Evolutionary conservation across 192 early-diverging fungal species (phyloP).

Genomic region (Thoreauomyces humboldtii): DNA sequence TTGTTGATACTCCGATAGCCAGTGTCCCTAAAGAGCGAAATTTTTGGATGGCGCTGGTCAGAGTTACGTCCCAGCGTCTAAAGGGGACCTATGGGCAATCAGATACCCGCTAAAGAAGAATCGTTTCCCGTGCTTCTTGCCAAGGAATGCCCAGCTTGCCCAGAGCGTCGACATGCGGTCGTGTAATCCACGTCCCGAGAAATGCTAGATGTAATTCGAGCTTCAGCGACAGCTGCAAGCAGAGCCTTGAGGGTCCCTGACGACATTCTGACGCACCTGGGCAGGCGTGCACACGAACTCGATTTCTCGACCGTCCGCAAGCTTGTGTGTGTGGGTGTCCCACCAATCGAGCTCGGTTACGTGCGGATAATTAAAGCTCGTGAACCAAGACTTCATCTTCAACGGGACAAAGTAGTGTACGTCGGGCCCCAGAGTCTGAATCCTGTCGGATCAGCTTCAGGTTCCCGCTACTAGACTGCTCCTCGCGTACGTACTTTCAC

Average conservation of each 20-base stretch:
- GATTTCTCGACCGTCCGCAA: constrained; percentile 1
- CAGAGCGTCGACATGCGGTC: constrained; percentile 78
- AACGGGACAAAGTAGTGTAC: constrained; percentile 73
- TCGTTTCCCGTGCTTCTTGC: constrained; percentile 30
- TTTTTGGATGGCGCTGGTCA: too few species aligned
- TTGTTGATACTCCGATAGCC: constrained; percentile 67
- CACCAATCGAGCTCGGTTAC: constrained; percentile 78
- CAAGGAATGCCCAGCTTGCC: constrained; percentile 67
- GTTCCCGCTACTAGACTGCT: too few species aligned
- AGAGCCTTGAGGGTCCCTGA: too few species aligned
- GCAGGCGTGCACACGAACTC: constrained; percentile 64
- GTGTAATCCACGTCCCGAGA: constrained; percentile 56
- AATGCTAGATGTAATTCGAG: too few species aligned
- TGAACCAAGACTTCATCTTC: constrained; percentile 53
- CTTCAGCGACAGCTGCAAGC: too few species aligned
- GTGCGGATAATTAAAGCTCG: constrained; percentile 38
- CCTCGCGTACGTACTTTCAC: too few species aligned
- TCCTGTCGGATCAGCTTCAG: too few species aligned
- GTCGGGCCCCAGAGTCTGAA: constrained; percentile 49
- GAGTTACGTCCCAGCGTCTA: too few species aligned
- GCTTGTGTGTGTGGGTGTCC: constrained; percentile 50
- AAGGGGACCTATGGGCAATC: too few species aligned
- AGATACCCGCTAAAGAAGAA: constrained; percentile 63
- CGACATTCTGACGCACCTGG: too few species aligned
- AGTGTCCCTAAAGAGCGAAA: constrained; percentile 67